Percentiles rank a stretch among this genome's conserved stretches.
Evolutionary conservation across 2,329 filamentous ascomycete species (phyloP).

Genomic region (Pezizomycotina sp.): DNA sequence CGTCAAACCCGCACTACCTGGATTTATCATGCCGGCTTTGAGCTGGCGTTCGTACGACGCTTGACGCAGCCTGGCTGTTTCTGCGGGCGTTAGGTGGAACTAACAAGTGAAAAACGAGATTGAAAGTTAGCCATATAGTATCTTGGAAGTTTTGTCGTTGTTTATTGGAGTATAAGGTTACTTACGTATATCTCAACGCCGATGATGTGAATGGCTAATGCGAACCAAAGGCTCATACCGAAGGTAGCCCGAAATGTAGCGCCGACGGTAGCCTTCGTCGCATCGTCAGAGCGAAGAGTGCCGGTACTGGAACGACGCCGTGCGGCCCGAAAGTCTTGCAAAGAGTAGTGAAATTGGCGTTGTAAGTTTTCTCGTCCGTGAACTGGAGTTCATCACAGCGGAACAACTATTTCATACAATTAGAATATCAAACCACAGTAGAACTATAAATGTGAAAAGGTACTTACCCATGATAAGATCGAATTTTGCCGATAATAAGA

Average conservation of each 20-base stretch:
- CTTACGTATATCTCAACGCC: constrained; percentile 36
- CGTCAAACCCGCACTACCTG: constrained; percentile 35
- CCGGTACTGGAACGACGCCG: no score
- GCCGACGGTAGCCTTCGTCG: no score
- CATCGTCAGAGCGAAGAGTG: no score
- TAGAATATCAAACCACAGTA: background rate
- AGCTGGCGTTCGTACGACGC: constrained; percentile 42
- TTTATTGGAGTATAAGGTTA: constrained; percentile 5
- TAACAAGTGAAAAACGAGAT: no score
- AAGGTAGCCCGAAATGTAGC: constrained; percentile 32
- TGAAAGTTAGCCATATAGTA: constrained; percentile 19
- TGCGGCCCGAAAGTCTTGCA: no score
- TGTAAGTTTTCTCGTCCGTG: constrained; percentile 3
- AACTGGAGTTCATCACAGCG: constrained; percentile 9
- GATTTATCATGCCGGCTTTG: constrained; percentile 37
- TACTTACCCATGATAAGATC: no score
- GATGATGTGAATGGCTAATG: constrained; percentile 36
- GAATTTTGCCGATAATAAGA: constrained; percentile 2
- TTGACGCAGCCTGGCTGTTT: constrained; percentile 38
- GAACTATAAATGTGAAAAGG: background rate
- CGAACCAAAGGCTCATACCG: constrained; percentile 39
- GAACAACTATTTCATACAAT: background rate
- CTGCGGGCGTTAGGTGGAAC: constrained; percentile 38
- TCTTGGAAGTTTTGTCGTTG: constrained; percentile 21
- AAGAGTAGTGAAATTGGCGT: no score